These are phyloP conservation scores for Beauveria bassiana DNA, from an alignment of 2,329 filamentous ascomycete species.

Conservation along the genomic window DNA sequence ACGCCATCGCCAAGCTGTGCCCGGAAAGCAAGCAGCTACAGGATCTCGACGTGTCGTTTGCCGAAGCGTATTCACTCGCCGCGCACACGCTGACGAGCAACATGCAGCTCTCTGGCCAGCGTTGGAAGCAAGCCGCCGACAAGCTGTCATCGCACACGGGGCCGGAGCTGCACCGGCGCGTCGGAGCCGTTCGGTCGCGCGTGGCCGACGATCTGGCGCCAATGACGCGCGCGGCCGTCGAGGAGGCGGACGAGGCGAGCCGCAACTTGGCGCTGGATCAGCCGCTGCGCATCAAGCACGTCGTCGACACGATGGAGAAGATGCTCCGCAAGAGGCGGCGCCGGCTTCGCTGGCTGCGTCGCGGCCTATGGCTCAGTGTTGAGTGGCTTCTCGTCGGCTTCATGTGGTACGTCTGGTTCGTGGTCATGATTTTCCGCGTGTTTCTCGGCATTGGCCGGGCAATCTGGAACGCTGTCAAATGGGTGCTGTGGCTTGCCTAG, in stretches of 20 bases:
- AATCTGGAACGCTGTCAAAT: constrained; percentile 54
- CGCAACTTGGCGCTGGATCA: constrained; percentile 69
- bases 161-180: constrained; percentile 40
- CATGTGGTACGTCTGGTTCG: constrained; percentile 92
- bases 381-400: constrained; percentile 84
- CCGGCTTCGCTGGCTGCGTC: constrained; percentile 64
- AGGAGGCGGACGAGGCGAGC: constrained; percentile 72
- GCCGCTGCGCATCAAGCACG: constrained; percentile 70
- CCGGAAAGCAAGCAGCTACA: constrained; percentile 26
- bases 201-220: constrained; percentile 47
- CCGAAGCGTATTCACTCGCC: constrained; percentile 43
- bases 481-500: constrained; percentile 64
- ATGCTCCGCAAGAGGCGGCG: constrained; percentile 62
- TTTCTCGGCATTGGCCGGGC: constrained; percentile 56
- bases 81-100: constrained; percentile 43
- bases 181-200: constrained; percentile 39
- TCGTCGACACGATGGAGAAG: constrained; percentile 71
- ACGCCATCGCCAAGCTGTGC: constrained; percentile 35
- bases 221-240: constrained; percentile 59
- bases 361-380: constrained; percentile 70
- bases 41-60: constrained; percentile 30
- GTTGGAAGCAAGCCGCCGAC: constrained; percentile 54
- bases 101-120: constrained; percentile 39
- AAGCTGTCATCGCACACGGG: constrained; percentile 50
- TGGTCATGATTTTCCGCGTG: constrained; percentile 69